Evolutionary conservation across 805 yeast species (phyloP).

Genomic region (Candida sphagnicola): DNA sequence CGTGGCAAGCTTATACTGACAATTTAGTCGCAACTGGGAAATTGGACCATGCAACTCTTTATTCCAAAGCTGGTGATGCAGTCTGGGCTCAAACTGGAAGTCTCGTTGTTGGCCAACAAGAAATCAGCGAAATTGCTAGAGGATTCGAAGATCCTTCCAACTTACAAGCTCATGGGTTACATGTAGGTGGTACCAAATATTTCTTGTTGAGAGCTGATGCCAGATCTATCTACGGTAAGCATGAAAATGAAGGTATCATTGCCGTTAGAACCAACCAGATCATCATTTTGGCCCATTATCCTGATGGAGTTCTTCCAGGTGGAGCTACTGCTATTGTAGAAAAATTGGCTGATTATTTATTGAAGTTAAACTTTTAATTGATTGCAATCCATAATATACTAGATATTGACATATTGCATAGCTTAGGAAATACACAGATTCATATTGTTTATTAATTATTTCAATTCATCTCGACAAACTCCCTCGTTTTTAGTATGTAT

Average conservation of each 20-base stretch:
- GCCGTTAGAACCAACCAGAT: conserved; percentile 95
- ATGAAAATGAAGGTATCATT: conserved; percentile 81
- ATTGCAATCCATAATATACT: no score
- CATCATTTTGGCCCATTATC: conserved; percentile 89
- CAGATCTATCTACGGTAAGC: conserved; percentile 90
- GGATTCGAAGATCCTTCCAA: conserved; percentile 79
- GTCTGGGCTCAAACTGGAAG: conserved; percentile 86
- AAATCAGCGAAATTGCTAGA: conserved; percentile 65
- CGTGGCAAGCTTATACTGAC: conserved; percentile 84
- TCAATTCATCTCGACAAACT: no score
- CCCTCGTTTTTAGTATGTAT: no score
- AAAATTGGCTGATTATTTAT: conserved; percentile 91
- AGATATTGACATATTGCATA: no score
- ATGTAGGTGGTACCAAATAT: conserved; percentile 80
- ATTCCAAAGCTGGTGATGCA: conserved; percentile 92
- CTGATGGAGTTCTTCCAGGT: conserved; percentile 86
- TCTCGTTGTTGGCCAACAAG: conserved; percentile 61
- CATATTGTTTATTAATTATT: no score
- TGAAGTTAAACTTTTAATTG: conserved; percentile 72
- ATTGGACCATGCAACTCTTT: conserved; percentile 88
- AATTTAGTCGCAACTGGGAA: conserved; percentile 84
- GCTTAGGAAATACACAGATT: no score
- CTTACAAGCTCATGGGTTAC: conserved; percentile 84
- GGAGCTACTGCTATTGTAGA: conserved; percentile 95
- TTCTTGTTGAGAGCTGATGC: conserved; percentile 86